Percentiles rank a stretch among this genome's conserved stretches.
Evolutionary conservation across 306 rosid species (phyloP).

Genomic region (Luffa aegyptiaca): DNA sequence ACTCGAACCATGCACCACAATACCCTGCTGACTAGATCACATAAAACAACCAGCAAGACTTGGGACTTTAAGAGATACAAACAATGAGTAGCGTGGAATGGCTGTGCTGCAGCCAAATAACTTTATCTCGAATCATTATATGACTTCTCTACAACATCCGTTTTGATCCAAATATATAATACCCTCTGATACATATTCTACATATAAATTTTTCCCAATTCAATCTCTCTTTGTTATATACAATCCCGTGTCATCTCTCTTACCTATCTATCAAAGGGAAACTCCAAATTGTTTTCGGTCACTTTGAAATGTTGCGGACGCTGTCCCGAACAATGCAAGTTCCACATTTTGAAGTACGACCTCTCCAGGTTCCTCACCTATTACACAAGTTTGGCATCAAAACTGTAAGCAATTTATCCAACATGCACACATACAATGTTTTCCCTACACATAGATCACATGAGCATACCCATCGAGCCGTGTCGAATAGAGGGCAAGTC

Average conservation of each 20-base stretch:
- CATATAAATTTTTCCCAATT: neutral
- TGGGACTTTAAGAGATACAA: neutral
- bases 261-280: slow-evolving; percentile 26
- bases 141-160: neutral
- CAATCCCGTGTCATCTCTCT: slow-evolving; percentile 18
- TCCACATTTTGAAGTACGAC: slow-evolving; percentile 43
- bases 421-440: neutral
- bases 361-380: slow-evolving; percentile 44
- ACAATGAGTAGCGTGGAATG: neutral
- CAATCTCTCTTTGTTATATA: slow-evolving; percentile 20
- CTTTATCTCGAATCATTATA: neutral
- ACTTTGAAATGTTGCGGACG: slow-evolving; percentile 39
- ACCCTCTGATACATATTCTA: neutral
- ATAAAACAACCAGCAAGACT: neutral
- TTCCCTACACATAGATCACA: neutral
- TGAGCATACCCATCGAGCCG: slow-evolving; percentile 70
- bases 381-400: neutral
- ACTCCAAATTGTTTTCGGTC: slow-evolving; percentile 27
- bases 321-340: slow-evolving; percentile 36
- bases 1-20: neutral
- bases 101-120: slow-evolving; percentile 1
- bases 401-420: neutral
- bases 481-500: slow-evolving; percentile 92
- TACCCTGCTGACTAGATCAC: neutral
- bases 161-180: neutral